A percentile compares a stretch with the other conserved stretches of the same genome.
phyloP scores from a whole-genome alignment of 2,329 filamentous ascomycete species.

The Dactylellina parvicollis region DNA sequence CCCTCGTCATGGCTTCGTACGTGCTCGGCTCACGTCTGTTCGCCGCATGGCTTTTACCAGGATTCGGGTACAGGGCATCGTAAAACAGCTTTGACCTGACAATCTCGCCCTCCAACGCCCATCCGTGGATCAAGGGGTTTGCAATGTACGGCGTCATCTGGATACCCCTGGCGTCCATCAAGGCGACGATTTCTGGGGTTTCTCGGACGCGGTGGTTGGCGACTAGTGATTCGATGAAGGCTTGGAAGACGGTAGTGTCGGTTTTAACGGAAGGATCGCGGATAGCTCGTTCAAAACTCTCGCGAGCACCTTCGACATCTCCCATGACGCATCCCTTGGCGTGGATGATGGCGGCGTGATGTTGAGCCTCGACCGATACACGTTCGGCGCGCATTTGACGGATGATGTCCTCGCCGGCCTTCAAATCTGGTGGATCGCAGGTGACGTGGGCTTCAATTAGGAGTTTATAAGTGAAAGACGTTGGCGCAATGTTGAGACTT shows the following conservation, averaged over 20 bases:
- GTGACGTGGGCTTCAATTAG: constrained; percentile 95
- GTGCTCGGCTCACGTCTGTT: constrained; percentile 90
- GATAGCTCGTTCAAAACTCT: constrained; percentile 83
- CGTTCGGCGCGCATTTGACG: constrained; percentile 78
- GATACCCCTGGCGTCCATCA: constrained; percentile 79
- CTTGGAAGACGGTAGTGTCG: constrained; percentile 91
- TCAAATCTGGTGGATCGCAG: constrained; percentile 89
- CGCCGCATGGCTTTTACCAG: constrained; percentile 19
- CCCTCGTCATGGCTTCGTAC: constrained; percentile 97
- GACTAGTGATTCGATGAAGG: constrained; percentile 95
- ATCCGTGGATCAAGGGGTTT: constrained; percentile 97
- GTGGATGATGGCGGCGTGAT: constrained; percentile 95
- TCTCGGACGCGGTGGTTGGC: constrained; percentile 86
- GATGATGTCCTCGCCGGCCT: constrained; percentile 83
- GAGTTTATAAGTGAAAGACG: constrained; percentile 96
- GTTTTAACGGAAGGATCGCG: constrained; percentile 73
- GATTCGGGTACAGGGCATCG: constrained; percentile 68
- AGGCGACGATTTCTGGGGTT: constrained; percentile 76
- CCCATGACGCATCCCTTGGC: constrained; percentile 93
- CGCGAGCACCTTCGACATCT: constrained; percentile 83
- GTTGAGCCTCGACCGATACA: constrained; percentile 84
- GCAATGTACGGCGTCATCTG: constrained; percentile 97
- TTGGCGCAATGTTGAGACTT: constrained; percentile 84
- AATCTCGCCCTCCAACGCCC: constrained; percentile 85
- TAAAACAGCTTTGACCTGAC: constrained; percentile 81